Base-by-base conservation (phyloP, 257 asterid species). In the Solanum clarkiae region DNA sequence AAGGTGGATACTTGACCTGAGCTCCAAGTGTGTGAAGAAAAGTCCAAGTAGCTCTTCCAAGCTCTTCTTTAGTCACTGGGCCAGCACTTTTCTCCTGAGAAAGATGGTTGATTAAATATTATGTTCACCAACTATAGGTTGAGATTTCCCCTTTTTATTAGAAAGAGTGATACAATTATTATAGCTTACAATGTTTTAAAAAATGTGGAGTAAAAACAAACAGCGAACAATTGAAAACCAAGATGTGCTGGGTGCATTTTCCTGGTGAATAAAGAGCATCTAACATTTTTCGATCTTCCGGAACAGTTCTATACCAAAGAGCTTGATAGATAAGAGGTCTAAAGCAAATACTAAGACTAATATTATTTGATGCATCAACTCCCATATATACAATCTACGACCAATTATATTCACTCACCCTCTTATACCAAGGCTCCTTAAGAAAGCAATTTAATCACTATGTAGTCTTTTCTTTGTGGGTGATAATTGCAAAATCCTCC, bases 21-120 rank as follows among this genome's bases (percentile, higher is more conserved):
- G 98, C 97, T 29, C 95, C 98, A 70, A 96, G 96, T 84, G 99
- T 95, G 92, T 96, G 98, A 89, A 94, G 98, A 88, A 94, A 92
- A 57, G 96, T 95, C 99, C 99, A 95, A 17, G 99, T 95, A 44
- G 98, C 98, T 87, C 96, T 93, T 85, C 99, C 99, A 84, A 96
- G 98, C 22, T 95, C 97, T 86, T 96, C 98, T 90, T 93, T 96
- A 47, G 95, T 90, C 42, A 91, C 93, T 12, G 98, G 98, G 36
- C 91, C 75, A 2, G 94, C 86, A 45, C 90, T 68, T 84, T 91
- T 90, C 53, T 88, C 94, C 97, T 94, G 87, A 75, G 65, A 69
- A 29, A 47, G 81, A 84, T 51, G 45, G 32, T 26, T 44, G 65
- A 69, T 68, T 20, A 14, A 57, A 13, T 85, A 53, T 62, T 68